Conservation (phyloP, 129 eudicot species). For the Scalesia atractyloides region DNA sequence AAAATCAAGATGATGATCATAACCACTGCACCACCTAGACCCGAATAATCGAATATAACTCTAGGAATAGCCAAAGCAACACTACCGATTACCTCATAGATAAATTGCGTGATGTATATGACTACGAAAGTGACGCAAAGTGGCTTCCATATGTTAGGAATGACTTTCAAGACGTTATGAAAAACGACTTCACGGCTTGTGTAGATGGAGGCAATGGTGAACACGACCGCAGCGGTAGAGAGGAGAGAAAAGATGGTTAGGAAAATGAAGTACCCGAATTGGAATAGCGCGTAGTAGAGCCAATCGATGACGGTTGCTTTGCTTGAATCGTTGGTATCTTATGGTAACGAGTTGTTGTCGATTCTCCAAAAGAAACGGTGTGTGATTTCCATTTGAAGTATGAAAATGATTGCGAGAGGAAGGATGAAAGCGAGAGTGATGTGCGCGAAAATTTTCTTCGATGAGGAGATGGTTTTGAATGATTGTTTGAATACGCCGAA, state of each 20-base stretch:
- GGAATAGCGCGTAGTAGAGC: conserved; percentile 35
- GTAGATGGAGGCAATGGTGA: conserved; percentile 59
- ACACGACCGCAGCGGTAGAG: conserved; percentile 65
- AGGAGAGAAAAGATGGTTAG: conserved; percentile 52
- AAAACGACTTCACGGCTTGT: conserved; percentile 37
- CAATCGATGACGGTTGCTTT: conserved; percentile 26
- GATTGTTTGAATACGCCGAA: conserved; percentile 36
- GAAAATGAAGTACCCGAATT: conserved; percentile 25
- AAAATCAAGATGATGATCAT: not conserved
- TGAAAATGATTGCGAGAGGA: conserved; percentile 27
- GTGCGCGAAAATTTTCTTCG: conserved; percentile 31
- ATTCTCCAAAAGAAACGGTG: not conserved
- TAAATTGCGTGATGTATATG: conserved; percentile 19
- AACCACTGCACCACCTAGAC: not conserved
- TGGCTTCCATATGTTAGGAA: conserved; percentile 44
- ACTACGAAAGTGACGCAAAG: conserved; percentile 17
- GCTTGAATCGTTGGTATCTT: not conserved
- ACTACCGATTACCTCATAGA: conserved; percentile 6
- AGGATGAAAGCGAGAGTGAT: conserved; percentile 28
- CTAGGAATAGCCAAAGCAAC: not conserved
- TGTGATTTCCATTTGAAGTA: conserved; percentile 19
- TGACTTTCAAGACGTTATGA: conserved; percentile 35
- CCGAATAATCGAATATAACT: not conserved
- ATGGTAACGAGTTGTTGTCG: not conserved
- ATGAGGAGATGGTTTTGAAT: conserved; percentile 25